Evolutionary conservation across 441 rosid species (phyloP).

Genomic region (Erodium moschatum): DNA sequence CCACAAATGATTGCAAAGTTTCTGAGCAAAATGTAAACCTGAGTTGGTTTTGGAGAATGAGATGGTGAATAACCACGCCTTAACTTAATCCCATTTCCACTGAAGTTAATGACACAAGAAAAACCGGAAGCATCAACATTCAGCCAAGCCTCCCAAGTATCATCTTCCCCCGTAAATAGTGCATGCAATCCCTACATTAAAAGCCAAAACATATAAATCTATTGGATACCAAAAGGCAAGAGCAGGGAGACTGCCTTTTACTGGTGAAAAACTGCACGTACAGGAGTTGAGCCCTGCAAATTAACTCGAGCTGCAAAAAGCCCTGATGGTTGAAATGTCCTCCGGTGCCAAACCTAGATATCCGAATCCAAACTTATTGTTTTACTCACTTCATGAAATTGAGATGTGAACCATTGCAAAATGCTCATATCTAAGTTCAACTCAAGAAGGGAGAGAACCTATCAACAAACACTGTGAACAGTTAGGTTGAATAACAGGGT

Average conservation of each 20-base stretch:
- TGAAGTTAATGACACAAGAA: slow-evolving; percentile 50
- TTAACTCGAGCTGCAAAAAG: slow-evolving; percentile 95
- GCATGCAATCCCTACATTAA: slow-evolving; percentile 77
- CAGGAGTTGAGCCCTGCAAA: slow-evolving; percentile 78
- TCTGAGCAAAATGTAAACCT: slow-evolving; percentile 37
- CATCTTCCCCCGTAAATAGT: slow-evolving; percentile 85
- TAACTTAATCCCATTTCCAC: slow-evolving; percentile 66
- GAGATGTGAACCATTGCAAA: neutral
- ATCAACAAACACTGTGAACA: neutral
- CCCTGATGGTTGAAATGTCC: slow-evolving; percentile 90
- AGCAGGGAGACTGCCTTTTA: slow-evolving; percentile 8
- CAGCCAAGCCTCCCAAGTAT: slow-evolving; percentile 97
- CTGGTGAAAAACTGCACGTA: slow-evolving; percentile 30
- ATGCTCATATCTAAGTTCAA: slow-evolving; percentile 15
- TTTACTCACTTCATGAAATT: neutral
- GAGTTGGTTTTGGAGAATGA: slow-evolving; percentile 63
- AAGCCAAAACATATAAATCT: slow-evolving; percentile 9
- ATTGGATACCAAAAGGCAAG: slow-evolving; percentile 9
- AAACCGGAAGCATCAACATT: slow-evolving; percentile 73
- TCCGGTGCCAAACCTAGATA: slow-evolving; percentile 84
- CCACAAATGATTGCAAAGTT: neutral
- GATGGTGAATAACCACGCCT: slow-evolving; percentile 86
- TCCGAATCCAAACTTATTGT: slow-evolving; percentile 20
- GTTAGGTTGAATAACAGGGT: neutral
- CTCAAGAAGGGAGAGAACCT: neutral